Evolutionary conservation across 257 asterid genomes (phyloP), one percentile per base, ranked within the genome.

Genomic region (Nicotiana knightiana): DNA sequence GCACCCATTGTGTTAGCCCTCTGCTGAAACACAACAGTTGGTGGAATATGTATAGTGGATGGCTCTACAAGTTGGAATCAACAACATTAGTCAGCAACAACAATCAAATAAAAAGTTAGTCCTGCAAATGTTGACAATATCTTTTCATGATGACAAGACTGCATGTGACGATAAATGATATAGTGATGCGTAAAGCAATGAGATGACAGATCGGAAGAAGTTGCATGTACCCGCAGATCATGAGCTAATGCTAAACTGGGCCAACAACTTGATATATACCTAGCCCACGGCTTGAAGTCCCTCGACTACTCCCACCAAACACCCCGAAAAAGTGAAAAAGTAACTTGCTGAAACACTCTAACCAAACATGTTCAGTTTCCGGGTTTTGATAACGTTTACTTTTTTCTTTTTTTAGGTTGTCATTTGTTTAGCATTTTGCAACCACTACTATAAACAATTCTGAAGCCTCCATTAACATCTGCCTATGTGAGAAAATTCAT

Each of bases 21-120:
- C 78, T 83, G 85, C 18, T 86, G 85, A 79, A 82, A 82, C 35
- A 13, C 78, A 26, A 48, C 84, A 76, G 79, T 53, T 59, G 84
- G 70, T 55, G 86, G 76, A 57, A 89, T 83, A 37, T 86, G 85
- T 59, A 92, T 83, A 68, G 89, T 86, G 65, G 92, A 90, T 43
- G 97, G 98, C 78, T 92, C 99, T 94, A 82, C 84, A 88, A 51
- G 64, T 75, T 51, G 80, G 80, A 53, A 37, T 81, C 57, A 64
- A 80, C 11, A 57, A 55, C 7, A 57, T 67, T 21, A 81, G 80
- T 18, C 16, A 46, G 51, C 59, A 66, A 32, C n/a, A 53, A 32
- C 76, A 51, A 65, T 65, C 48, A 48, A 7, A 32, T 11, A 75
- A 21, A 73, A 48, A 67, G 67, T 79, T 33, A 5, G 46, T 5